Evolutionary conservation across 176 grass and related monocot species (phyloP).

Genomic region (Carex cristatella): DNA sequence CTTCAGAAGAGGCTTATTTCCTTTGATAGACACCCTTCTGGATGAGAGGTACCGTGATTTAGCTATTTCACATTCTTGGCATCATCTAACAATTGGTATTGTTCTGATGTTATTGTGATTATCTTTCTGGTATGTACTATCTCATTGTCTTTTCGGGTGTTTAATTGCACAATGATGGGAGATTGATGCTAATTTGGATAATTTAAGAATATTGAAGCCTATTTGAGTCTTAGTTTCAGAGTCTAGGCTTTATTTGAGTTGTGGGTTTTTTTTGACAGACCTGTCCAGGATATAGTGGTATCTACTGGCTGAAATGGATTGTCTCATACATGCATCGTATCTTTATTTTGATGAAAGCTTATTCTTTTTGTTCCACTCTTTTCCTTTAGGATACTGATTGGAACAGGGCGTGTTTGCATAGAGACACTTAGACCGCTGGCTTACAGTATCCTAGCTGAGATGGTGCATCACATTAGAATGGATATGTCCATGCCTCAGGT

Average conservation of each 20-base stretch:
- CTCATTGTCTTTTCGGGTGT: neutral
- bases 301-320: neutral
- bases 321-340: neutral
- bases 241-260: neutral
- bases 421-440: conserved; percentile 92
- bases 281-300: neutral
- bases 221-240: neutral
- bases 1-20: conserved; percentile 77
- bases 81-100: neutral
- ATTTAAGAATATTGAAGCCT: neutral
- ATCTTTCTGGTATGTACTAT: neutral
- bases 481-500: conserved; percentile 56
- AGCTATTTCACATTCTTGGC: neutral
- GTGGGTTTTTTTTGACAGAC: neutral
- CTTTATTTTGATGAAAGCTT: neutral
- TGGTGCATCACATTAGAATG: conserved; percentile 97
- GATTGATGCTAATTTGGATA: neutral
- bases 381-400: conserved; percentile 80
- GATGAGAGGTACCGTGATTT: conserved; percentile 74
- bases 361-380: conserved; percentile 26
- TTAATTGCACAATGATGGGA: neutral
- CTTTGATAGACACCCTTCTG: conserved; percentile 97
- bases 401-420: conserved; percentile 87
- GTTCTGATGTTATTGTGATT: neutral
- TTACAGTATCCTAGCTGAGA: conserved; percentile 92